Conservation (phyloP, 2,329 filamentous ascomycete genomes). For the Fusarium verrucosum region DNA sequence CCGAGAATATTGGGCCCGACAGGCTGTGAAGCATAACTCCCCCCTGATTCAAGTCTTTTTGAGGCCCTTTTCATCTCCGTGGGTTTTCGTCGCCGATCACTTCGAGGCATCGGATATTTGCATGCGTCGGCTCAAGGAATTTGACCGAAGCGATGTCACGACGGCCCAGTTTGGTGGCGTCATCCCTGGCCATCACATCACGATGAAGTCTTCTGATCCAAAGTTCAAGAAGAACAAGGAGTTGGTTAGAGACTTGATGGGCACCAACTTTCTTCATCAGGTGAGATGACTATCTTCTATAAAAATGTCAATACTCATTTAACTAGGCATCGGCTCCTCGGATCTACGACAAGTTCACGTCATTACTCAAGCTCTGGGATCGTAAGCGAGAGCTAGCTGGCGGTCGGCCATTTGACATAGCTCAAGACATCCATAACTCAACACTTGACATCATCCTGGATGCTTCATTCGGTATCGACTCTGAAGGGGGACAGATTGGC, state of each 20-base stretch:
- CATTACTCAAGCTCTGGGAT: conserved; percentile 47
- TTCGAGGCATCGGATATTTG: conserved; percentile 29
- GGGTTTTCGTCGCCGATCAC: conserved; percentile 30
- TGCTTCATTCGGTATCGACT: conserved; percentile 43
- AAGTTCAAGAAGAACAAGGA: conserved; percentile 37
- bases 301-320: background rate
- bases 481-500: background rate
- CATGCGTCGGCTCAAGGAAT: conserved; percentile 29
- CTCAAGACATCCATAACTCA: conserved; percentile 44
- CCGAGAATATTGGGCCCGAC: conserved; percentile 17
- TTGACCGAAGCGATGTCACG: conserved; percentile 13
- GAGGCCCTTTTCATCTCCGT: conserved; percentile 17
- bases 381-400: conserved; percentile 41
- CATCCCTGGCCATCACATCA: conserved; percentile 12
- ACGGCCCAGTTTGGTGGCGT: conserved; percentile 1
- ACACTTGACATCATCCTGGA: conserved; percentile 47
- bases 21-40: conserved; percentile 20
- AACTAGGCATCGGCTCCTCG: conserved; percentile 44
- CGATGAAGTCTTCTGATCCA: conserved; percentile 6
- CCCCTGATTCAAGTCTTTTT: conserved; percentile 27
- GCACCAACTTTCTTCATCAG: conserved; percentile 22
- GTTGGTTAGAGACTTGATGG: conserved; percentile 34
- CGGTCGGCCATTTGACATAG: conserved; percentile 45
- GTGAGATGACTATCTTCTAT: background rate
- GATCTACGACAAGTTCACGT: conserved; percentile 44